These are phyloP conservation scores for Beauveria caledonica DNA, from an alignment of 2,329 filamentous ascomycete species.

Conservation along the genomic window DNA sequence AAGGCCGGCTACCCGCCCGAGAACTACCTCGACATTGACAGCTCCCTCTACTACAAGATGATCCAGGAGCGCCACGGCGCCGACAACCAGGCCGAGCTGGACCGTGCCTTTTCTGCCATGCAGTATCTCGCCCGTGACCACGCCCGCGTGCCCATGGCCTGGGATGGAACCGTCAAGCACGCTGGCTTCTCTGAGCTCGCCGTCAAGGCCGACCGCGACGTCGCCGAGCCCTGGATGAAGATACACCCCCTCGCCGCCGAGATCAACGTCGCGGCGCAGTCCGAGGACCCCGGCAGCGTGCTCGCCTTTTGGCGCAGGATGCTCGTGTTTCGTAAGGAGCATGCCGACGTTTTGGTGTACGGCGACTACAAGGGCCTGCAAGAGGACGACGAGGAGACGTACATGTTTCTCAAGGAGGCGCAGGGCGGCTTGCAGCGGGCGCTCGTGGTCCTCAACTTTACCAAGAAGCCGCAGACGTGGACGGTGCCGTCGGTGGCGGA, in stretches of 20 bases:
- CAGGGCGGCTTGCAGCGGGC: conserved; percentile 17
- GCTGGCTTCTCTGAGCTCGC: conserved; percentile 30
- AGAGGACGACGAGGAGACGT: conserved; percentile 18
- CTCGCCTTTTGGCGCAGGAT: conserved; percentile 26
- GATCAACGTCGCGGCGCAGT: conserved; percentile 51
- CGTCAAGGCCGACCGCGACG: conserved; percentile 20
- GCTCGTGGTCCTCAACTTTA: conserved; percentile 27
- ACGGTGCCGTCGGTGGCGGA: conserved; percentile 16
- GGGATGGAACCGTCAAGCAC: conserved; percentile 34
- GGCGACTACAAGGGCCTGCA: conserved; percentile 24
- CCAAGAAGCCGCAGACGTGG: conserved; percentile 20
- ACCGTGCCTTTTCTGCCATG: conserved; percentile 25
- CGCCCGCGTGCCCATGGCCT: conserved; percentile 58
- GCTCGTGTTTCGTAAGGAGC: conserved; percentile 22
- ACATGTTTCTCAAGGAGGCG: conserved; percentile 24
- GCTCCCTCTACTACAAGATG: conserved; percentile 32
- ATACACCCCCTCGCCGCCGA: conserved; percentile 22
- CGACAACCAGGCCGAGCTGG: conserved; percentile 26
- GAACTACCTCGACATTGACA: conserved; percentile 41
- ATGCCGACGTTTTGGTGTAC: conserved; percentile 26
- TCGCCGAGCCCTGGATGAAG: conserved; percentile 28
- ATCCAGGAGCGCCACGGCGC: conserved; percentile 21
- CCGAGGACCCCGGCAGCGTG: conserved; percentile 28
- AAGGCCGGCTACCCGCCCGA: conserved; percentile 49
- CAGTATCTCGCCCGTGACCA: conserved; percentile 47